phyloP scores from a whole-genome alignment of 2,329 filamentous ascomycete genomes.

The Fusarium humuli region DNA sequence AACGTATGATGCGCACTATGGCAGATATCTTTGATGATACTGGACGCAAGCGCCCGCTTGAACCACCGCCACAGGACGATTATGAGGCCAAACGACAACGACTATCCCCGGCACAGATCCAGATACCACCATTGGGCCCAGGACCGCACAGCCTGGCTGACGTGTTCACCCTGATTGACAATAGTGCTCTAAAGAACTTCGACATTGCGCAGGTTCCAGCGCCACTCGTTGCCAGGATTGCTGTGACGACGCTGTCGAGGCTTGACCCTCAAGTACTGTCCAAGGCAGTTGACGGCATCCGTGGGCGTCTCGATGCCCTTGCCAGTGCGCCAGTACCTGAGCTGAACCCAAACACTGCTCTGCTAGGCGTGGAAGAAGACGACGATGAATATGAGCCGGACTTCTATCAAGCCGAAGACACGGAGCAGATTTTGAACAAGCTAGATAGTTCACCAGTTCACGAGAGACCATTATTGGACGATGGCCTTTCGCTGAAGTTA shows the following conservation, averaged over 20 bases:
- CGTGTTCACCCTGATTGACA: slow-evolving; percentile 84
- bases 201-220: slow-evolving; percentile 84
- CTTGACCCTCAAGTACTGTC: slow-evolving; percentile 76
- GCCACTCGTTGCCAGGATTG: slow-evolving; percentile 81
- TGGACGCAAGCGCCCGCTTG: slow-evolving; percentile 79
- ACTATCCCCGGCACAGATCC: slow-evolving; percentile 60
- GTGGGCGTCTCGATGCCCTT: slow-evolving; percentile 61
- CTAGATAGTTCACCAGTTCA: slow-evolving; percentile 76
- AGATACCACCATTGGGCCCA: slow-evolving; percentile 77
- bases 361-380: slow-evolving; percentile 79
- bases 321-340: slow-evolving; percentile 59
- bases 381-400: slow-evolving; percentile 91
- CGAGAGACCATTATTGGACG: slow-evolving; percentile 48
- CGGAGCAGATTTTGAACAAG: slow-evolving; percentile 81
- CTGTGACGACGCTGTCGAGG: slow-evolving; percentile 80
- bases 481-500: slow-evolving; percentile 74
- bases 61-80: slow-evolving; percentile 76
- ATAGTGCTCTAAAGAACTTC: slow-evolving; percentile 79
- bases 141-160: slow-evolving; percentile 84
- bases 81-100: slow-evolving; percentile 87
- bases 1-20: slow-evolving; percentile 82
- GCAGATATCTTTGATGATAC: slow-evolving; percentile 83
- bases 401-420: slow-evolving; percentile 80
- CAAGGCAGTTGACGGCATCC: slow-evolving; percentile 76
- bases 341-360: slow-evolving; percentile 69